phyloP scores from a whole-genome alignment of 2,329 filamentous ascomycete genomes.

The Fusarium begoniae region DNA sequence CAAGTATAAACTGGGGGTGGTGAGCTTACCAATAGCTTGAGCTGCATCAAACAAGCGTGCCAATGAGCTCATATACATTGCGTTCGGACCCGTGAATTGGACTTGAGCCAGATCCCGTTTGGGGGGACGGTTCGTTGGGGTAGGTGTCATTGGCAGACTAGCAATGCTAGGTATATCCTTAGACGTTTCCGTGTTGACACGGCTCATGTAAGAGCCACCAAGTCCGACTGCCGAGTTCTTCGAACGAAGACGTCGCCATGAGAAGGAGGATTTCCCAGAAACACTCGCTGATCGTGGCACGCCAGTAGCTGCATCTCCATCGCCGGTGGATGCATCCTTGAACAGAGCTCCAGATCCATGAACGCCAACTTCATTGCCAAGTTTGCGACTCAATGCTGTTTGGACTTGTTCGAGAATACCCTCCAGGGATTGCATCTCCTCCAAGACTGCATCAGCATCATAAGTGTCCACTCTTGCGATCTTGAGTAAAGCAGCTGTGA shows the following conservation, averaged over 20 bases:
- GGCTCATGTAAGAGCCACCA: conserved; percentile 56
- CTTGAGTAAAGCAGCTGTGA: conserved; percentile 88
- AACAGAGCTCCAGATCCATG: conserved; percentile 78
- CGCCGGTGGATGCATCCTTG: conserved; percentile 69
- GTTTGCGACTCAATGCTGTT: conserved; percentile 76
- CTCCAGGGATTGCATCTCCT: conserved; percentile 94
- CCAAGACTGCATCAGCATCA: conserved; percentile 90
- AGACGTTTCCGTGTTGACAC: conserved; percentile 34
- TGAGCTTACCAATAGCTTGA: conserved; percentile 82
- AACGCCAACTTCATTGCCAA: conserved; percentile 92
- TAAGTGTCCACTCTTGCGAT: conserved; percentile 85
- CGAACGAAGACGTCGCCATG: conserved; percentile 87
- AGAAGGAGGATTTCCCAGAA: conserved; percentile 78
- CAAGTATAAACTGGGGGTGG: rapidly evolving
- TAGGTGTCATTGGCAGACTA: conserved; percentile 79
- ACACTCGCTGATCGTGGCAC: conserved; percentile 68
- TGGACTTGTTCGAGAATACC: conserved; percentile 88
- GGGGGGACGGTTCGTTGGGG: conserved; percentile 71
- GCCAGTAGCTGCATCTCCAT: conserved; percentile 53
- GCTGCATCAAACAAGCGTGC: conserved; percentile 92
- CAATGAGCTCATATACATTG: conserved; percentile 89
- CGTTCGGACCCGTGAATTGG: conserved; percentile 83
- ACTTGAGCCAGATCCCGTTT: conserved; percentile 76
- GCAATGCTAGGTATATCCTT: conserved; percentile 65
- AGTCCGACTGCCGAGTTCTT: conserved; percentile 82